Evolutionary conservation across 257 asterid genomes (phyloP).

Genomic region (Ligustrum vulgare): DNA sequence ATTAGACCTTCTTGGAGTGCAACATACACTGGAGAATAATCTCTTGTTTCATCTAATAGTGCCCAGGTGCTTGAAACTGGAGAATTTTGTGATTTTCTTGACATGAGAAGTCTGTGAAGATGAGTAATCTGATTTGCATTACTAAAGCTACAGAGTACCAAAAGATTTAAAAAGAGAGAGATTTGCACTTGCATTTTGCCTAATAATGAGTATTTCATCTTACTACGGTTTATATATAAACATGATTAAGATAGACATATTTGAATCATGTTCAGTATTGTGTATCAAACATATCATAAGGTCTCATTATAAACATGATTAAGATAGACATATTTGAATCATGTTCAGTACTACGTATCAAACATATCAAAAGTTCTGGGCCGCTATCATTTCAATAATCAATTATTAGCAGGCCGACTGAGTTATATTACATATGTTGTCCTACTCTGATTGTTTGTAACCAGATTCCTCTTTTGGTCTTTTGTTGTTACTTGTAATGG

Average conservation of each 20-base stretch:
- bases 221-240: background rate
- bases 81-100: constrained; percentile 16
- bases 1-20: constrained; percentile 39
- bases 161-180: constrained; percentile 5
- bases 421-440: background rate
- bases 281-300: too few species aligned
- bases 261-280: too few species aligned
- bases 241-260: background rate
- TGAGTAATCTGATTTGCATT: constrained; percentile 26
- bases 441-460: background rate
- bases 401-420: background rate
- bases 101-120: constrained; percentile 21
- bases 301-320: too few species aligned
- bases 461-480: background rate
- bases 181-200: background rate
- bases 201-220: background rate
- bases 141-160: constrained; percentile 1
- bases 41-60: constrained; percentile 4
- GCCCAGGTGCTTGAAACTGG: constrained; percentile 13
- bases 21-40: constrained; percentile 21
- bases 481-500: background rate
- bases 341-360: too few species aligned
- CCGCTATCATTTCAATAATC: background rate
- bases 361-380: too few species aligned
- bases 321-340: background rate